Percentiles rank a stretch among this genome's conserved stretches.
Evolutionary conservation across 2,329 filamentous ascomycete genomes (phyloP).

Genomic region (Coniochaeta prunicola): DNA sequence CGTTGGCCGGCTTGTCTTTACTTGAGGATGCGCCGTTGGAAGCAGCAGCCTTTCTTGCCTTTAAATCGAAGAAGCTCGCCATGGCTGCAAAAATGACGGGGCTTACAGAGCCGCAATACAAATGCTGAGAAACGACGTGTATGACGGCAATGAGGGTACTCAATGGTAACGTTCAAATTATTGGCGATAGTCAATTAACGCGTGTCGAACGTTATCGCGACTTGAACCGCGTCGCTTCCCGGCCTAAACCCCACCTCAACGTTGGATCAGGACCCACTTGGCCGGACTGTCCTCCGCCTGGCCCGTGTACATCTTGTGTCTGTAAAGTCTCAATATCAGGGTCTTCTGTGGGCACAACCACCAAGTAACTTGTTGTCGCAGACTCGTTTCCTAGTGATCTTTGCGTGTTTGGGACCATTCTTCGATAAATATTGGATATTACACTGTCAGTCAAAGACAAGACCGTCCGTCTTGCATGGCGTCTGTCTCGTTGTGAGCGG

Average conservation of each 20-base stretch:
- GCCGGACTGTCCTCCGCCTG: neutral
- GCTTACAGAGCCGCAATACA: neutral
- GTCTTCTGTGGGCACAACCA: no score
- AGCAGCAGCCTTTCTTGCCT: constrained; percentile 76
- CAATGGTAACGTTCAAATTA: constrained; percentile 3
- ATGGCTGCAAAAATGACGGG: constrained; percentile 34
- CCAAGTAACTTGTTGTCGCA: no score
- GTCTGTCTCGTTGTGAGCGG: neutral
- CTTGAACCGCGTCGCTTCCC: neutral
- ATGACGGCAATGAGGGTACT: neutral
- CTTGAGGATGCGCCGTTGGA: constrained; percentile 59
- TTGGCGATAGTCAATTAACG: constrained; percentile 1
- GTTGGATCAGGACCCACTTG: neutral
- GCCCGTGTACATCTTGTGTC: no score
- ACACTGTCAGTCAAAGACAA: no score
- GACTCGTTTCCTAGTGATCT: no score
- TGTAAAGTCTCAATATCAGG: no score
- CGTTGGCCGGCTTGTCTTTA: constrained; percentile 53
- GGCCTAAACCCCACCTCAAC: neutral
- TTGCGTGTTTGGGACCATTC: no score
- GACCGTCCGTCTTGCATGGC: neutral
- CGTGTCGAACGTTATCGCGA: neutral
- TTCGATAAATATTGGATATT: no score
- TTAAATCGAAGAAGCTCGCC: constrained; percentile 93
- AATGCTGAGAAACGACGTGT: neutral